Conservation (phyloP, 2,329 filamentous ascomycete genomes). For the Fusarium temperatum region DNA sequence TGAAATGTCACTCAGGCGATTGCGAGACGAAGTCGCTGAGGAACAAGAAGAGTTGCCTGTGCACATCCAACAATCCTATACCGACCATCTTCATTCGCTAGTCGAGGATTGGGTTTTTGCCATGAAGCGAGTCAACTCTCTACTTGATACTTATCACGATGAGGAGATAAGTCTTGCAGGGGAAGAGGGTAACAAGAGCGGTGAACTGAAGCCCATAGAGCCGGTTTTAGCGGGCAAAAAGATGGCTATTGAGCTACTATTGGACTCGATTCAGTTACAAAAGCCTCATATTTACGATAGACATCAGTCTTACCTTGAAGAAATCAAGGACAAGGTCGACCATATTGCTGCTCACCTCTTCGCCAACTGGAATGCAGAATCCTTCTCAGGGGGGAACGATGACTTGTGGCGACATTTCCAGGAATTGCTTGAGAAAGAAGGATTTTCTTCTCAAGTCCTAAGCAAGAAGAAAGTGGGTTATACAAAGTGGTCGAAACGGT, state of each 20-base stretch:
- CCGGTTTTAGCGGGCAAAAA: neutral
- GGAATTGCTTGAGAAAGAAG: neutral
- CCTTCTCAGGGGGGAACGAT: neutral
- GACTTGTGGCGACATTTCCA: neutral
- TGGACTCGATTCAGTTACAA: neutral
- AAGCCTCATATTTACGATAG: neutral
- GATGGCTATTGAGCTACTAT: accelerated
- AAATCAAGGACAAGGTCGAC: neutral
- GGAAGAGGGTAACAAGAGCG: accelerated
- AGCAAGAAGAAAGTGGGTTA: neutral
- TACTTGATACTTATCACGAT: neutral
- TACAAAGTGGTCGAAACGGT: accelerated
- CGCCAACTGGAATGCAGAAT: neutral
- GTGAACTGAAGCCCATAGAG: neutral
- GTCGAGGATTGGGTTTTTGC: neutral
- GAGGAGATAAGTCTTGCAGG: neutral
- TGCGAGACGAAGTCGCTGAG: neutral
- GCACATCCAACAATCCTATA: neutral
- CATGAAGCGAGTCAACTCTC: neutral
- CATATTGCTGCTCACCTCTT: neutral
- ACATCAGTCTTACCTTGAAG: neutral
- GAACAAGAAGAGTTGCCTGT: neutral
- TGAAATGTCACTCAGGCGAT: neutral
- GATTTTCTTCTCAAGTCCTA: neutral
- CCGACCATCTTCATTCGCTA: neutral